Evolutionary conservation across 2,329 filamentous ascomycete species (phyloP).

Genomic region (Aspergillus sp.): DNA sequence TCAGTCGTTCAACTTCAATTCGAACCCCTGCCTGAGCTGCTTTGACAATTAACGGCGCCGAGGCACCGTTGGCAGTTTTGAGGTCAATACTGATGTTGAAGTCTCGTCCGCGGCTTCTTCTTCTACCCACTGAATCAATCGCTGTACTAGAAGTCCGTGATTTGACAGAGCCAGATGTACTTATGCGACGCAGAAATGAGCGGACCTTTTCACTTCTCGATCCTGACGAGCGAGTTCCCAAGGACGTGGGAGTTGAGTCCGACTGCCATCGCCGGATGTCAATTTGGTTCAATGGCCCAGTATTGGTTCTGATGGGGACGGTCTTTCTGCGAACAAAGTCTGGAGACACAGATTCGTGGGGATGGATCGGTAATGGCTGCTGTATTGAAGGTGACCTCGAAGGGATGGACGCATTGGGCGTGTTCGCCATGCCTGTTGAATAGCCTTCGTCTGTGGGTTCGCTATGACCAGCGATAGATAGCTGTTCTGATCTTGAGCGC

Average conservation of each 20-base stretch:
- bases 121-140: neutral
- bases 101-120: slow-evolving; percentile 17
- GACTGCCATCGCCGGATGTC: slow-evolving; percentile 16
- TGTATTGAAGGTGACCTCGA: slow-evolving; percentile 3
- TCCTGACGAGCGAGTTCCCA: slow-evolving; percentile 5
- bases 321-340: slow-evolving; percentile 15
- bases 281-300: slow-evolving; percentile 2
- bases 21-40: slow-evolving; percentile 29
- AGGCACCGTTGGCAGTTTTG: slow-evolving; percentile 18
- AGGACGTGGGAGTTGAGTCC: slow-evolving; percentile 5
- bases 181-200: slow-evolving; percentile 12
- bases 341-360: slow-evolving; percentile 9
- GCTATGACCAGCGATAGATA: slow-evolving; percentile 4
- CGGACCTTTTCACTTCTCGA: slow-evolving; percentile 16
- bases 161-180: slow-evolving; percentile 4
- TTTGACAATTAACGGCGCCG: slow-evolving; percentile 29
- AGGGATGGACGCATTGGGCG: slow-evolving; percentile 8
- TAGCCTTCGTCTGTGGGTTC: slow-evolving; percentile 23
- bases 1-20: slow-evolving; percentile 27
- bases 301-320: slow-evolving; percentile 8
- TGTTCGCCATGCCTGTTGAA: slow-evolving; percentile 14
- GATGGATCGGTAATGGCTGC: slow-evolving; percentile 9
- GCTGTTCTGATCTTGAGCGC: slow-evolving; percentile 5
- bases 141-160: neutral
- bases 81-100: slow-evolving; percentile 32